These are phyloP conservation scores for Scytalidium sp. DNA, from an alignment of 2,329 filamentous ascomycete species.

Conservation along the genomic window DNA sequence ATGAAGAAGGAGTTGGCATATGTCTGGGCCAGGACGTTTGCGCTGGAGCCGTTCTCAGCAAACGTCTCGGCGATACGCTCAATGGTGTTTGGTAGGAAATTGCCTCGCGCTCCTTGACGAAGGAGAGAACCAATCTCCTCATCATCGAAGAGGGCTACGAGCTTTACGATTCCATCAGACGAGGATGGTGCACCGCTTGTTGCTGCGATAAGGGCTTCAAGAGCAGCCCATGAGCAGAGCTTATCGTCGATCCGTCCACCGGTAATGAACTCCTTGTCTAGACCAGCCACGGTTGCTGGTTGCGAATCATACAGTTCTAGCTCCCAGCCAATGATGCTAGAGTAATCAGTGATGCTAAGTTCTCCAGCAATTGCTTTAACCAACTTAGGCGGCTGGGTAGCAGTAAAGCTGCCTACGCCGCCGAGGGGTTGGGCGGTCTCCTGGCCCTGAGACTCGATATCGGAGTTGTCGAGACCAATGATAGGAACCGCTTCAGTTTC, in stretches of 20 bases:
- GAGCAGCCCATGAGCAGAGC: conserved; percentile 89
- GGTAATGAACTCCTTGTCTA: conserved; percentile 93
- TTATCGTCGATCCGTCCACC: conserved; percentile 96
- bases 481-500: conserved; percentile 96
- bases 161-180: conserved; percentile 70
- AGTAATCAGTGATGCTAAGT: conserved; percentile 70
- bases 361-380: conserved; percentile 79
- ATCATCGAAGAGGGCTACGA: conserved; percentile 93
- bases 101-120: conserved; percentile 84
- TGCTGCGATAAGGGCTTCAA: conserved; percentile 76
- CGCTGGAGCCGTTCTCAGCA: conserved; percentile 45
- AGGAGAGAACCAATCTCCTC: conserved; percentile 93
- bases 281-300: conserved; percentile 76
- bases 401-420: conserved; percentile 58
- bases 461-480: conserved; percentile 79
- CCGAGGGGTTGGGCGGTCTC: conserved; percentile 25
- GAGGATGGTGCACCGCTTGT: conserved; percentile 48
- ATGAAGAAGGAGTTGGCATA: conserved; percentile 91
- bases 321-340: conserved; percentile 89
- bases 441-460: conserved; percentile 36
- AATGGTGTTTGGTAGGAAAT: conserved; percentile 79
- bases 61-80: conserved; percentile 77
- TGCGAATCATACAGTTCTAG: conserved; percentile 92
- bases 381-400: conserved; percentile 80
- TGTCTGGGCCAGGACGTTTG: conserved; percentile 70